Evolutionary conservation across 805 yeast species (phyloP).

Genomic region (Candida namnaoensis): DNA sequence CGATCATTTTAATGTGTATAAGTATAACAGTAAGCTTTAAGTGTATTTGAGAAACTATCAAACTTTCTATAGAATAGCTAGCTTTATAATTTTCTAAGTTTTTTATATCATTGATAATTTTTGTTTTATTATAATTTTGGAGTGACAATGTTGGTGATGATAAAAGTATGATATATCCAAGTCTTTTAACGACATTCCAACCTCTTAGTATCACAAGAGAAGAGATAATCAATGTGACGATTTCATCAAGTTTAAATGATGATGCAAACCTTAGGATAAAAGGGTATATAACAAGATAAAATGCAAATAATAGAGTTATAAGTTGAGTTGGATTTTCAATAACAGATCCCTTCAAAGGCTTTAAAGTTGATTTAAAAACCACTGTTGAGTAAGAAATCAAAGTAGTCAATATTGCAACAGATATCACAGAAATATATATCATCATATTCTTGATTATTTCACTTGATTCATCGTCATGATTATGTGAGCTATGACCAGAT

Average conservation of each 20-base stretch:
- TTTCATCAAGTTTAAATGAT: constrained; percentile 29
- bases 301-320: constrained; percentile 33
- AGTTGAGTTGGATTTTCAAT: constrained; percentile 25
- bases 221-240: constrained; percentile 37
- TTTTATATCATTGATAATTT: constrained; percentile 36
- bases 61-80: constrained; percentile 33
- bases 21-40: constrained; percentile 52
- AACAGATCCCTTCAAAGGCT: constrained; percentile 10
- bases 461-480: constrained; percentile 6
- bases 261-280: constrained; percentile 11
- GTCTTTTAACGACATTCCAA: constrained; percentile 39
- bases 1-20: constrained; percentile 46
- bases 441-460: constrained; percentile 11
- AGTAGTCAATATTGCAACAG: constrained; percentile 24
- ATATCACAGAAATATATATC: constrained; percentile 22
- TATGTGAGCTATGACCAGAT: constrained; percentile 8
- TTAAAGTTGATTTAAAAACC: constrained; percentile 1
- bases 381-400: constrained; percentile 12
- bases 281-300: constrained; percentile 33
- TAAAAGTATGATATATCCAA: constrained; percentile 45
- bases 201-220: constrained; percentile 37
- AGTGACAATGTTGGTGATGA: constrained; percentile 36
- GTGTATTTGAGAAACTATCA: constrained; percentile 55
- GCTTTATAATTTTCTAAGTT: constrained; percentile 43
- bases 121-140: constrained; percentile 25